phyloP scores from a whole-genome alignment of 805 yeast species.

The Dipodascopsis uninucleata region DNA sequence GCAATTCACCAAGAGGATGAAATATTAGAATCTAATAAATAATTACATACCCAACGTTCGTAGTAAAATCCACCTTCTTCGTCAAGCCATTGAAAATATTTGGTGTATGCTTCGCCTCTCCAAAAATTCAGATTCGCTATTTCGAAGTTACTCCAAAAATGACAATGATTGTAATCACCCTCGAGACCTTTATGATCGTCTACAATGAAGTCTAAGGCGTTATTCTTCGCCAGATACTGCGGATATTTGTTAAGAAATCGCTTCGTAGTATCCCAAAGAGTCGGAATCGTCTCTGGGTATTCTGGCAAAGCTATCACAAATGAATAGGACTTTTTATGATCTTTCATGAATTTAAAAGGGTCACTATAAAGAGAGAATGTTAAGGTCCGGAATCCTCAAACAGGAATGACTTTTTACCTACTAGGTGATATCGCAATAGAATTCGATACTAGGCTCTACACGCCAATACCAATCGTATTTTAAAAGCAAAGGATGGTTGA shows the following conservation, averaged over 20 bases:
- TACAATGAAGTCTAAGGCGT: constrained; percentile 66
- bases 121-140: constrained; percentile 59
- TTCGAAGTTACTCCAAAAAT: constrained; percentile 79
- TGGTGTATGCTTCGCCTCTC: constrained; percentile 50
- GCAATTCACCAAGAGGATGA: neutral
- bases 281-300: constrained; percentile 63
- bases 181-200: constrained; percentile 60
- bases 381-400: neutral
- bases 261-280: constrained; percentile 72
- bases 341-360: constrained; percentile 75
- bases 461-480: constrained; percentile 94
- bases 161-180: constrained; percentile 65
- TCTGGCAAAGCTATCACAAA: constrained; percentile 74
- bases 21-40: constrained; percentile 57
- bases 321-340: constrained; percentile 66
- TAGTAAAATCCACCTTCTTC: constrained; percentile 64
- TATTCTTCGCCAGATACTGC: constrained; percentile 53
- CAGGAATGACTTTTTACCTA: constrained; percentile 4
- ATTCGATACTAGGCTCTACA: constrained; percentile 80
- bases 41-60: constrained; percentile 80
- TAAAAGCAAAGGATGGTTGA: constrained; percentile 65
- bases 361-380: constrained; percentile 43
- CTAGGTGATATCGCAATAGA: constrained; percentile 65
- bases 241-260: constrained; percentile 61
- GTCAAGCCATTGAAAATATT: constrained; percentile 56